Conservation (phyloP, 2,329 filamentous ascomycete species). For the Colletotrichum neosansevieriae region DNA sequence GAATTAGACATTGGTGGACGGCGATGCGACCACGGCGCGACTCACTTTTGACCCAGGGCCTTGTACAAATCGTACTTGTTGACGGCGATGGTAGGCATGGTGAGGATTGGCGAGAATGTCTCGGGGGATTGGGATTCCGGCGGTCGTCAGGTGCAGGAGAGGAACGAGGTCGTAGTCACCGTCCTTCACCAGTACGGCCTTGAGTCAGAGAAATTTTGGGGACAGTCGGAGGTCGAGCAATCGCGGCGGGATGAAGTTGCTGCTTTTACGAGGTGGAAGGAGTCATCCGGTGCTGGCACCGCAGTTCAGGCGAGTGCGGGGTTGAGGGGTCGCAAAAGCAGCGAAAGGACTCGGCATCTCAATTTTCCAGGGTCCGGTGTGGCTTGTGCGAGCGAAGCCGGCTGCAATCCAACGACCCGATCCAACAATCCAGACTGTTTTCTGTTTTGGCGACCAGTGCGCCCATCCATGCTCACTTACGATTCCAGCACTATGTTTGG, state of each 20-base stretch:
- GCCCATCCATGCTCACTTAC: no score
- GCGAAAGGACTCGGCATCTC: conserved; percentile 34
- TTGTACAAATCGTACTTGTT: conserved; percentile 97
- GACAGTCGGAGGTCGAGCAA: conserved; percentile 35
- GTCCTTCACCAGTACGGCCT: conserved; percentile 38
- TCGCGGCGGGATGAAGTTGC: conserved; percentile 34
- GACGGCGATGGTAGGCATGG: conserved; percentile 95
- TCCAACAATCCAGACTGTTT: not conserved
- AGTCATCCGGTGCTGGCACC: conserved; percentile 1
- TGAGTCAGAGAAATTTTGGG: conserved; percentile 59
- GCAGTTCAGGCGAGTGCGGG: conserved; percentile 20
- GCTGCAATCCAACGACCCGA: not conserved
- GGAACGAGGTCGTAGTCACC: conserved; percentile 27
- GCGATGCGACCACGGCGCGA: conserved; percentile 44
- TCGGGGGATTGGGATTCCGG: conserved; percentile 15
- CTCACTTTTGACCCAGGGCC: conserved; percentile 88
- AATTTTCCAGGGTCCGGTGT: conserved; percentile 40
- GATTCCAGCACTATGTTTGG: not conserved
- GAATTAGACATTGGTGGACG: conserved; percentile 6
- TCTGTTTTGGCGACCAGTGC: not conserved
- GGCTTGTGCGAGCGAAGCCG: conserved; percentile 26
- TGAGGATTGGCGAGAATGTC: conserved; percentile 44
- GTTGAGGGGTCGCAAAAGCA: conserved; percentile 39
- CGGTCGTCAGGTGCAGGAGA: conserved; percentile 35
- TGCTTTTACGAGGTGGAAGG: conserved; percentile 21